Base-by-base conservation (phyloP, 306 rosid genomes). In the Ochetophila trinervis region DNA sequence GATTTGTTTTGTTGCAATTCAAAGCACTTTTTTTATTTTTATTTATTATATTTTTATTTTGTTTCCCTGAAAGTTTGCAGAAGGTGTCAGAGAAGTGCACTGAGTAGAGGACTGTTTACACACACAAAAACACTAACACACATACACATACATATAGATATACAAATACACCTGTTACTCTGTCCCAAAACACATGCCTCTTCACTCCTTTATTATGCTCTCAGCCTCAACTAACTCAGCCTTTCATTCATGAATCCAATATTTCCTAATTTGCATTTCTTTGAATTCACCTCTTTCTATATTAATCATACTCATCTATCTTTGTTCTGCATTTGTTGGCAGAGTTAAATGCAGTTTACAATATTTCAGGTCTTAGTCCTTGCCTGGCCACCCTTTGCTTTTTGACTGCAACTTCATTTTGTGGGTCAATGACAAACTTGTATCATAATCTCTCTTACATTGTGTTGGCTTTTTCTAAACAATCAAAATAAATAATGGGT, bases 151-250 rank as follows among this genome's bases (percentile, higher is more conserved):
- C 32, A 27, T 27, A 27, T 27, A 27, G 3, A 27, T 4, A 27
- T 27, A 27, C 32, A 27, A 27, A 27, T 27, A 27, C 32, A 27
- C 32, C 85, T 78, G 85, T 68, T 79, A 12, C 79, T 68, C 86
- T 85, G 91, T 68, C 82, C 76, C 85, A 83, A 45, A 77, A 87
- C 94, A 86, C 89, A 77, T 83, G 94, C 87, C 73, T 30, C 57
- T 12, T 6, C 22, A 6, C 44, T 58, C 42, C 62, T 60, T 78
- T 76, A 82, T 73, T 44, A 68, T 70, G 68, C 80, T 74, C 32
- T 27, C 32, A 27, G 4, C 68, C 79, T 69, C 80, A 85, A 85
- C 84, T 68, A 73, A 80, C 83, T 78, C 70, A 74, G 34, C 79
- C 85, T 72, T 76, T 73, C 80, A 66, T 72, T 76, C 73, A 78